Percentiles rank a stretch among this genome's conserved stretches.
Conservation (phyloP, 2,329 filamentous ascomycete species). For the Aspergillus sp. region DNA sequence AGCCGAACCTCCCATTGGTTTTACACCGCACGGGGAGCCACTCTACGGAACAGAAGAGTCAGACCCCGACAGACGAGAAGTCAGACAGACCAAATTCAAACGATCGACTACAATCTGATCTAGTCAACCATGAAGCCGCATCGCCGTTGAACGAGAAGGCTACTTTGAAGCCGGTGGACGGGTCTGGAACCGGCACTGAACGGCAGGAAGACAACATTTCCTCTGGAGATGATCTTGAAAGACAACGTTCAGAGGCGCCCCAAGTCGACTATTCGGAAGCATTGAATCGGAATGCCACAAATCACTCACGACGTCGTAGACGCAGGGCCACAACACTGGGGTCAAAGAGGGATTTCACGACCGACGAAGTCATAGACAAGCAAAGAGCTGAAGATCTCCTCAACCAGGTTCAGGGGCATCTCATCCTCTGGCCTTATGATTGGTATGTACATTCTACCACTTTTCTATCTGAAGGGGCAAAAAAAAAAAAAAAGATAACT, state of each 20-base stretch:
- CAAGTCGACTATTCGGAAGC: constrained; percentile 43
- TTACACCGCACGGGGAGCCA: constrained; percentile 32
- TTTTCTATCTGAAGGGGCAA: not conserved
- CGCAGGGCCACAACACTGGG: constrained; percentile 47
- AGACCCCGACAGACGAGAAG: constrained; percentile 34
- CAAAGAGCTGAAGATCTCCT: constrained; percentile 80
- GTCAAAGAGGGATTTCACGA: constrained; percentile 50
- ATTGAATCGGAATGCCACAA: constrained; percentile 38
- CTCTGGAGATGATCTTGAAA: constrained; percentile 32
- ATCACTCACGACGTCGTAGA: constrained; percentile 38
- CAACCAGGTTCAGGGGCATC: constrained; percentile 77
- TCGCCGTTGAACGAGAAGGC: constrained; percentile 47
- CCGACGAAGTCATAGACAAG: constrained; percentile 73
- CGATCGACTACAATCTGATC: constrained; percentile 34
- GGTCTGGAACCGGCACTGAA: constrained; percentile 22
- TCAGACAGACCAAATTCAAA: constrained; percentile 35
- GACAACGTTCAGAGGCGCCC: constrained; percentile 29
- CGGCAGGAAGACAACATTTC: constrained; percentile 25
- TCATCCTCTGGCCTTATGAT: constrained; percentile 93
- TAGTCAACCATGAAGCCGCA: constrained; percentile 31
- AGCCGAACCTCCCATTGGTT: constrained; percentile 24
- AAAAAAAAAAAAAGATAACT: constrained; percentile 7
- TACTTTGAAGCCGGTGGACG: constrained; percentile 31
- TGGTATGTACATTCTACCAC: constrained; percentile 60
- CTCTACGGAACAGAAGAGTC: constrained; percentile 29